Base-by-base conservation (phyloP, 2,329 filamentous ascomycete genomes). In the Fusarium clavum region DNA sequence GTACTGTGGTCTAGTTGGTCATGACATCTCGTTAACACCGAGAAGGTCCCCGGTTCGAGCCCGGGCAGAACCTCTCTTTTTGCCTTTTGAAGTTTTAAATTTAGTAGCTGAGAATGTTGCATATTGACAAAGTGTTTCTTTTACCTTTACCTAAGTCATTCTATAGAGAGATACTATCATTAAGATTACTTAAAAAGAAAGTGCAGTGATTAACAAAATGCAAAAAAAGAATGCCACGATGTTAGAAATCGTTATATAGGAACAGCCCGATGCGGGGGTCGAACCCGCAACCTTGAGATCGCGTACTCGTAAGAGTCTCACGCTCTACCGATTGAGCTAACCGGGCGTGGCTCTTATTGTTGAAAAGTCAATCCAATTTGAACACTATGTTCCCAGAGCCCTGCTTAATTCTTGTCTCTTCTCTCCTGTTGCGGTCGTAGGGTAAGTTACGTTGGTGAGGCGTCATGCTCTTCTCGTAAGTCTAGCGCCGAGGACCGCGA, bases 261-360 rank as follows among this genome's bases (percentile, higher is more conserved):
- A 80, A 80, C 43, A 80, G 78, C 79, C 78, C 78, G 76, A 80
- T 79, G 79, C 78, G 80, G 80, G 79, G 80, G 79, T 85, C 83
- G 83, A 86, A 87, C 86, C 84, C 83, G 82, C 83, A 85, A 82
- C 83, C 84, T 86, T 85, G 82, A 86, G 84, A 85, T 85, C 53
- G 75, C 59, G 75, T 69, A 74, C 75, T 76, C 74, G 27, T 86
- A 85, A 86, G 88, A 90, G 88, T 89, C 88, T 88, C 84, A 89
- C 87, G 87, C 87, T 90, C 88, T 90, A 89, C 75, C 76, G 76
- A 77, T 77, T 76, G 74, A 77, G 72, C 74, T 75, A 76, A 75
- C 73, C 74, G 79, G 77, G 78, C 77, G 79, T 79, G 79, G 55
- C 62, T 66, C 55, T 56, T 40, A 20, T 41, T 60, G 2, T 25